Percentiles rank a stretch among this genome's conserved stretches.
phyloP scores from a whole-genome alignment of 352 stramenopile genomes.

The Globisporangium parvum region DNA sequence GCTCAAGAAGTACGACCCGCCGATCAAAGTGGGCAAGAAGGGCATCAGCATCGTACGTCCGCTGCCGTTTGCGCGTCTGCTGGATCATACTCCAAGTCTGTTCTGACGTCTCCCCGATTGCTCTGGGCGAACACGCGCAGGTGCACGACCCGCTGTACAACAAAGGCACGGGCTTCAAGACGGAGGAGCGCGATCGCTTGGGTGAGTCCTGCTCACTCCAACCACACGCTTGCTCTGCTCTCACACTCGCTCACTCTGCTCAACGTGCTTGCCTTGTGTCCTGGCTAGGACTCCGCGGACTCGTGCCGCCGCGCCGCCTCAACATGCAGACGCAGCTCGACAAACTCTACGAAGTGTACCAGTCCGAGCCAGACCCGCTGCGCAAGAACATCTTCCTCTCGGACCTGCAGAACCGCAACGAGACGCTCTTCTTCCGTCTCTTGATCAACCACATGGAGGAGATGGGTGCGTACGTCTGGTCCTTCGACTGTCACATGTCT shows the following conservation, averaged over 20 bases:
- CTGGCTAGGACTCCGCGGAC: conserved; percentile 61
- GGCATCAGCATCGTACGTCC: conserved; percentile 64
- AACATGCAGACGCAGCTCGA: conserved; percentile 64
- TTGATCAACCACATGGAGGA: conserved; percentile 86
- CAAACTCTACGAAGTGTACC: conserved; percentile 73
- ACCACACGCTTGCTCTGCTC: too few species aligned
- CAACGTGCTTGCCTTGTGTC: too few species aligned
- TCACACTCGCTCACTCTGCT: too few species aligned
- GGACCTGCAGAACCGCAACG: conserved; percentile 75
- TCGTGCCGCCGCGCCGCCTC: conserved; percentile 73
- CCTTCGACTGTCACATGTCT: too few species aligned
- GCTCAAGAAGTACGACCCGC: conserved; percentile 76
- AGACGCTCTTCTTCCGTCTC: conserved; percentile 90
- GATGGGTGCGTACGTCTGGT: conserved; percentile 68
- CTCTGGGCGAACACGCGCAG: conserved; percentile 12
- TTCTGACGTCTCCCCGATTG: too few species aligned
- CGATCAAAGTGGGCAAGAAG: conserved; percentile 68
- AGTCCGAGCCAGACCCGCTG: conserved; percentile 9
- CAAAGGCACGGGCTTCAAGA: conserved; percentile 85
- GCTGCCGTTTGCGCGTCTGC: too few species aligned
- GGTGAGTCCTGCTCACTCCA: conserved; percentile 29
- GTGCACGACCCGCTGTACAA: conserved; percentile 85
- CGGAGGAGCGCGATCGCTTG: conserved; percentile 77
- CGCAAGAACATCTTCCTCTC: conserved; percentile 91
- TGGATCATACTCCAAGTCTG: too few species aligned